Evolutionary conservation across 371 early-diverging fungal species (phyloP).

Genomic region (Phascolomyces articulosus): DNA sequence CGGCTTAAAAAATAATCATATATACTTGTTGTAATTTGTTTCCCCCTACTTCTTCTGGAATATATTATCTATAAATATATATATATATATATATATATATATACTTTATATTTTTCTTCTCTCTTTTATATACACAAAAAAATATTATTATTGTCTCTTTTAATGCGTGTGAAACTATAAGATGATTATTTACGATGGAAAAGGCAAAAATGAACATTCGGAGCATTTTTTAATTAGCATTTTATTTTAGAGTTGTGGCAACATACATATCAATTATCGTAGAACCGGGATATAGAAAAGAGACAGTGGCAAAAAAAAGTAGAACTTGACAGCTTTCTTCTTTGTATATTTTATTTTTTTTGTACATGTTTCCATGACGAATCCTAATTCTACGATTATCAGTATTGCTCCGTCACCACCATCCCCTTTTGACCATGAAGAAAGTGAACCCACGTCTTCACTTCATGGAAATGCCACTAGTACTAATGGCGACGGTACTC

Average conservation of each 20-base stretch:
- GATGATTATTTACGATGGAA: too few relatives aligned
- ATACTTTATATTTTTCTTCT: background rate
- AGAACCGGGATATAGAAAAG: too few relatives aligned
- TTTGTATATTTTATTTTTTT: background rate
- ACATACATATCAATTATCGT: too few relatives aligned
- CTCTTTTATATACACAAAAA: too few relatives aligned
- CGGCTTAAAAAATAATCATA: conserved; percentile 9
- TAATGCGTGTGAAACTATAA: too few relatives aligned
- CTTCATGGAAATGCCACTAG: conserved; percentile 3
- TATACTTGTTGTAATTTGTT: background rate
- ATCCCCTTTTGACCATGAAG: background rate
- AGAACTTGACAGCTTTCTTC: conserved; percentile 8
- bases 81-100: background rate
- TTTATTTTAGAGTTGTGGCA: too few relatives aligned
- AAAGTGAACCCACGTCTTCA: background rate
- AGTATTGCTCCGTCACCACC: conserved; percentile 1
- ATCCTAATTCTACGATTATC: background rate
- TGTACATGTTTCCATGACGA: background rate
- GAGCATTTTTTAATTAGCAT: too few relatives aligned
- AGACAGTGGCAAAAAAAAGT: too few relatives aligned
- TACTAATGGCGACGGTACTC: background rate
- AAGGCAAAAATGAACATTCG: too few relatives aligned
- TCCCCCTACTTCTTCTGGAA: background rate
- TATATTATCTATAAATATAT: background rate
- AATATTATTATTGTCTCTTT: too few relatives aligned